phyloP scores from a whole-genome alignment of 2,329 filamentous ascomycete species.

The Penicillium aurantiogriseum region DNA sequence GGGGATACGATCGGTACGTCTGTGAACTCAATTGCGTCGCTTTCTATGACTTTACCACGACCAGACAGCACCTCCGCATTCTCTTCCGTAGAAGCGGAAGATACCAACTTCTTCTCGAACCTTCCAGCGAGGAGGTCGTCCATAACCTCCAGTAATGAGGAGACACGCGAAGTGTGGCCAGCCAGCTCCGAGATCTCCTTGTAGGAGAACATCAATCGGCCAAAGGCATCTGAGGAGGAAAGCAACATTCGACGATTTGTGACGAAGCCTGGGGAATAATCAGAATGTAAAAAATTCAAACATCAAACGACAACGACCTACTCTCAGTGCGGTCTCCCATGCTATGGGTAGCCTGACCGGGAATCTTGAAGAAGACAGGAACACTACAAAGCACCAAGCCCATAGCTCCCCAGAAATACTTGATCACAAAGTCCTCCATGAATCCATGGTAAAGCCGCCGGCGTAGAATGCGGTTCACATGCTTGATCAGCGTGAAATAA shows the following conservation, averaged over 20 bases:
- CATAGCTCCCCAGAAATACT: conserved; percentile 97
- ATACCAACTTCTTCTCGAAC: conserved; percentile 96
- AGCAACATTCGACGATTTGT: conserved; percentile 91
- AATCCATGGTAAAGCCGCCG: conserved; percentile 95
- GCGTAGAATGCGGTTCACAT: conserved; percentile 92
- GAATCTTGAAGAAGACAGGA: conserved; percentile 92
- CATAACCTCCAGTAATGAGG: conserved; percentile 88
- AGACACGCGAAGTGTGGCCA: conserved; percentile 90
- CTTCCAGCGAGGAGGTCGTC: conserved; percentile 84
- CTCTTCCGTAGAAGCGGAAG: conserved; percentile 75
- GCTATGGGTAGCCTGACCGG: conserved; percentile 59
- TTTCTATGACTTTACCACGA: conserved; percentile 78
- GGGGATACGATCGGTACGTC: conserved; percentile 95
- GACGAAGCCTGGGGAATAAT: conserved; percentile 64
- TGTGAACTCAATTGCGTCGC: conserved; percentile 77
- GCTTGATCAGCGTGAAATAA: conserved; percentile 98
- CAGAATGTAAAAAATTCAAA: neutral
- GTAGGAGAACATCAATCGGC: conserved; percentile 95
- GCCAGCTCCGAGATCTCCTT: conserved; percentile 95
- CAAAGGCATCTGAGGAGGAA: conserved; percentile 91
- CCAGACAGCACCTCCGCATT: conserved; percentile 81
- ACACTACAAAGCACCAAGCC: conserved; percentile 90
- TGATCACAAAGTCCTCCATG: conserved; percentile 99
- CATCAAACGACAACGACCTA: conserved; percentile 32
- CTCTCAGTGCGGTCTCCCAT: conserved; percentile 59